A percentile compares a stretch with the other conserved stretches of the same genome.
These are phyloP conservation scores for Phialocephala sp. DNA, from an alignment of 2,329 filamentous ascomycete genomes.

Conservation along the genomic window DNA sequence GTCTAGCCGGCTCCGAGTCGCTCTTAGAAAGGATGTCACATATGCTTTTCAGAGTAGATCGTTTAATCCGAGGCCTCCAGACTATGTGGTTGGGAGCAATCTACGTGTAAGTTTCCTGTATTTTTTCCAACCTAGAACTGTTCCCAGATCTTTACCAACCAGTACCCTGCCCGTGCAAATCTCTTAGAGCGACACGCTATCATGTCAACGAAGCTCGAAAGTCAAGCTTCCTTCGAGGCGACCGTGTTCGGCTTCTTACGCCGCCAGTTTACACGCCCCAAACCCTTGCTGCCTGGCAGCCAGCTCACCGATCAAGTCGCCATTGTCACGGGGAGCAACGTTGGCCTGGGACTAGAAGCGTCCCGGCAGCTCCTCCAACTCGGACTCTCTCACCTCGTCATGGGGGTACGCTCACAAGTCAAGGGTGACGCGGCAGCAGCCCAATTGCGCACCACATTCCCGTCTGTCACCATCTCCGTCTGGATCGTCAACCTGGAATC, in stretches of 20 bases:
- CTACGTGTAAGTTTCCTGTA: too few species aligned
- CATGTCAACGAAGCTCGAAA: neutral
- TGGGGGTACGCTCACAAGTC: slow-evolving; percentile 51
- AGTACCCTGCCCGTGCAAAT: too few species aligned
- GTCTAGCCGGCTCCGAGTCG: neutral
- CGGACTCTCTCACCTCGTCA: slow-evolving; percentile 50
- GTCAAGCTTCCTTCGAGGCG: slow-evolving; percentile 1
- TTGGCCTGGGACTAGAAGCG: slow-evolving; percentile 53
- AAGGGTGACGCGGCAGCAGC: neutral
- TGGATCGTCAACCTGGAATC: neutral
- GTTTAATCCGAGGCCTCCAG: neutral
- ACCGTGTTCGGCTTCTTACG: neutral
- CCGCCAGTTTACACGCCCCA: slow-evolving; percentile 6
- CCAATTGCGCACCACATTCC: neutral
- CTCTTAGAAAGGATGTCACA: slow-evolving; percentile 5
- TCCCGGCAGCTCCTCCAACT: slow-evolving; percentile 48
- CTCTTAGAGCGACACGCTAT: too few species aligned
- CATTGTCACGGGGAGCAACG: slow-evolving; percentile 56
- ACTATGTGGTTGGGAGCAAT: neutral
- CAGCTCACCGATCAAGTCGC: slow-evolving; percentile 34
- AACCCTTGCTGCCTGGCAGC: neutral
- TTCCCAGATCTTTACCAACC: too few species aligned
- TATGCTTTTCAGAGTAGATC: neutral
- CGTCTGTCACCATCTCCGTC: neutral
- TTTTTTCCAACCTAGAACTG: too few species aligned